Percentiles rank a stretch among this genome's conserved stretches.
These are phyloP conservation scores for Batkoa obscura DNA, from an alignment of 371 early-diverging fungal genomes.

Conservation along the genomic window DNA sequence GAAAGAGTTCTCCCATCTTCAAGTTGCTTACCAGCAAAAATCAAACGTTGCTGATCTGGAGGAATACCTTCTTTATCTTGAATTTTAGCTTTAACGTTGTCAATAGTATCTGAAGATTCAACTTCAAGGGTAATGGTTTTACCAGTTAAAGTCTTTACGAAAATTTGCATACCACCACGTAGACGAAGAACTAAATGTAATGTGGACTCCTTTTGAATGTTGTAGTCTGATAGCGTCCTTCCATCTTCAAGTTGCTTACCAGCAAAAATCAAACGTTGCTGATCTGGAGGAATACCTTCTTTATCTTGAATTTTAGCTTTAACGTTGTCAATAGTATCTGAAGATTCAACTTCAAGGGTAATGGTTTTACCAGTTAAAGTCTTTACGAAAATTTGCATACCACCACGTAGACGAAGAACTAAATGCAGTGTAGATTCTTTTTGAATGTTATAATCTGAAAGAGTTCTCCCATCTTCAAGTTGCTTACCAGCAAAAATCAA, in stretches of 20 bases:
- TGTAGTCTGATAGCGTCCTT: conserved; percentile 67
- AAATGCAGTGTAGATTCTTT: conserved; percentile 68
- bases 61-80: conserved; percentile 90
- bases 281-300: conserved; percentile 40
- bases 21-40: conserved; percentile 95
- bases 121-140: conserved; percentile 98
- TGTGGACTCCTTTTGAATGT: conserved; percentile 69
- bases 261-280: conserved; percentile 90
- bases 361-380: conserved; percentile 98
- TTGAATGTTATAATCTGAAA: conserved; percentile 75
- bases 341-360: conserved; percentile 93
- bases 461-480: conserved; percentile 77
- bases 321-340: conserved; percentile 90
- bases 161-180: conserved; percentile 87
- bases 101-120: conserved; percentile 88
- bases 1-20: conserved; percentile 76
- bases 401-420: conserved; percentile 73
- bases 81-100: conserved; percentile 92
- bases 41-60: conserved; percentile 55
- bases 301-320: conserved; percentile 97
- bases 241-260: conserved; percentile 94
- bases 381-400: conserved; percentile 94
- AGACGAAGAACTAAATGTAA: conserved; percentile 71
- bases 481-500: conserved; percentile 96
- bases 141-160: conserved; percentile 97